Conservation (phyloP, 495 filamentous ascomycete genomes). For the Parachaetomium inaequale region DNA sequence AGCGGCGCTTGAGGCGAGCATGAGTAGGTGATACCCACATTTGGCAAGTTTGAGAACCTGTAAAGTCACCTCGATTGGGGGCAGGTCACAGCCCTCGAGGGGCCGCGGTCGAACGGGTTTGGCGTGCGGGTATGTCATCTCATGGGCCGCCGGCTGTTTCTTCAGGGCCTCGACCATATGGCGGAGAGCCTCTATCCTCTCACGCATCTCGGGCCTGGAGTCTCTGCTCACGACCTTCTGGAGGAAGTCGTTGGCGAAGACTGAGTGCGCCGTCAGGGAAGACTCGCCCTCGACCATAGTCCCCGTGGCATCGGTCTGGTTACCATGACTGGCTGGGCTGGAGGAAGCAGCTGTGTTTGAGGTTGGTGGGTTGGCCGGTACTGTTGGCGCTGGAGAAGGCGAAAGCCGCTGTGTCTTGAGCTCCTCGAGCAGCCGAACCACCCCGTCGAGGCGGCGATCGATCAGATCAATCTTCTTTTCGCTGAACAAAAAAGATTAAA, state of each 20-base stretch:
- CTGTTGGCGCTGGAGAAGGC: neutral
- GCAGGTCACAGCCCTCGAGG: constrained; percentile 21
- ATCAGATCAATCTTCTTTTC: constrained; percentile 65
- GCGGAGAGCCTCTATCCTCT: constrained; percentile 53
- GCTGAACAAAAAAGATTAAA: too few species aligned
- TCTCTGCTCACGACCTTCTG: constrained; percentile 50
- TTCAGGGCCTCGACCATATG: constrained; percentile 48
- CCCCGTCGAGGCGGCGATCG: constrained; percentile 57
- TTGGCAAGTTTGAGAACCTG: constrained; percentile 22
- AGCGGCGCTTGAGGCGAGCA: neutral
- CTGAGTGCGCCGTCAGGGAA: constrained; percentile 56
- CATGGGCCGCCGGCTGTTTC: constrained; percentile 22
- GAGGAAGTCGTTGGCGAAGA: constrained; percentile 58
- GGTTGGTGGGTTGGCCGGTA: neutral
- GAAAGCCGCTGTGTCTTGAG: constrained; percentile 23
- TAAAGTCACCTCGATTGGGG: constrained; percentile 21
- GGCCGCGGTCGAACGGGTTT: neutral
- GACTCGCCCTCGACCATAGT: constrained; percentile 54
- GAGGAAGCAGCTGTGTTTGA: neutral
- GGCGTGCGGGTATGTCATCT: constrained; percentile 26
- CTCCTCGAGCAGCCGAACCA: constrained; percentile 46
- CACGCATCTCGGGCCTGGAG: constrained; percentile 48
- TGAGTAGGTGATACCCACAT: constrained; percentile 5
- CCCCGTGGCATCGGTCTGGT: constrained; percentile 17
- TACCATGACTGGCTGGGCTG: neutral